Evolutionary conservation across 2,329 filamentous ascomycete genomes (phyloP), one percentile per base, ranked within the genome.

Genomic region (Fusarium albidum): DNA sequence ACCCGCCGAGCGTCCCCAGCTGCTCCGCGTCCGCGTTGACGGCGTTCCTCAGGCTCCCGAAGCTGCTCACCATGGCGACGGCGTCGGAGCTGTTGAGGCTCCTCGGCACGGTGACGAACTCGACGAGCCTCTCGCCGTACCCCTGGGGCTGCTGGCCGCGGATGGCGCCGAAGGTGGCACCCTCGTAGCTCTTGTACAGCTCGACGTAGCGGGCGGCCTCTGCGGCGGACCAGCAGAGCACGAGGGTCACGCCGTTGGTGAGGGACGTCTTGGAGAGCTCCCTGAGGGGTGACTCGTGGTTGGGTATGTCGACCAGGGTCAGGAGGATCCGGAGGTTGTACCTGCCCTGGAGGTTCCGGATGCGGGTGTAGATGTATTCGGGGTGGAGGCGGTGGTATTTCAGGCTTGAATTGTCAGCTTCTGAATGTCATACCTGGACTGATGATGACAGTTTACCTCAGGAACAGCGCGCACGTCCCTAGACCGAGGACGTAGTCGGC

Each of bases 301-400:
- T 96, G 18, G 89, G 86, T 45, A 99, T 96, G 73, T 99, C 95
- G 21, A 98, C 93, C 85, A 98, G 92, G 15, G 89, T 87, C 41
- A 99, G 82, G 25, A 99, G 77, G 45, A 99, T 82, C 40, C 95
- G 90, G 15, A 99, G 82, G 62, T 87, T 89, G 77, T 96, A 98
- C 75, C 90, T 91, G 43, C 90, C 91, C 44, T 90, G 90, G 5
- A 99, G 79, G 41, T 87, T 86, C 45, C 90, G 88, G 64, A 99
- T 96, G 51, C 95, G 89, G 18, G 89, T 92, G 77, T 98, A 98
- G 67, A 99, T 92, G 78, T 99, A 99, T 75, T 99, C 95, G 1
- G 95, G 95, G 70, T 99, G 95, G 45, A 99, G 82, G 25, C 94
- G 91, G 74, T 99, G 95, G 74, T 99, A 99, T 74, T 98, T 99